These are phyloP conservation scores for Metschnikowia borealis DNA, from an alignment of 805 yeast genomes.

Conservation along the genomic window DNA sequence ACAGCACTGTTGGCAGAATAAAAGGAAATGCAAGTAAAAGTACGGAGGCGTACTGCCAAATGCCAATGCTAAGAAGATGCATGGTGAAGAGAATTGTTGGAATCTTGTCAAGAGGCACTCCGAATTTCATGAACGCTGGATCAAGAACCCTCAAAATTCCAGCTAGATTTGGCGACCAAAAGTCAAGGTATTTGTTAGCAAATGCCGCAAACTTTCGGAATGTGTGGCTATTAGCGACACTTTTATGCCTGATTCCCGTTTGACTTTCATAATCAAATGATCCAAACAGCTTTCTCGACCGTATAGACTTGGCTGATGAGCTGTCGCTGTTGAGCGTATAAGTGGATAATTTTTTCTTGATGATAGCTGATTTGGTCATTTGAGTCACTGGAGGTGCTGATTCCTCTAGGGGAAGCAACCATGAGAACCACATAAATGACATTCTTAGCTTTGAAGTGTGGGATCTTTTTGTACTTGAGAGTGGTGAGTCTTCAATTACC, in stretches of 20 bases:
- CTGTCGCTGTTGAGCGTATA: constrained; percentile 19
- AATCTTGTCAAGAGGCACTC: constrained; percentile 9
- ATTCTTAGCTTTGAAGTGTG: neutral
- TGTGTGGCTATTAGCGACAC: constrained; percentile 19
- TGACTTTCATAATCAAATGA: constrained; percentile 18
- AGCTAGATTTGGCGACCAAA: constrained; percentile 6
- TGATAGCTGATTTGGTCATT: constrained; percentile 6
- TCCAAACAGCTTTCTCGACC: constrained; percentile 10
- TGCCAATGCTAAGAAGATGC: constrained; percentile 4
- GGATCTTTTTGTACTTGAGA: neutral
- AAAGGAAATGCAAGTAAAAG: constrained; percentile 11
- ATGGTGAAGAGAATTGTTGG: constrained; percentile 9
- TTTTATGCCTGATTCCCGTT: constrained; percentile 3
- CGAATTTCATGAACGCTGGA: constrained; percentile 16
- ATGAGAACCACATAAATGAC: constrained; percentile 2
- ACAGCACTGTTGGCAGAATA: neutral
- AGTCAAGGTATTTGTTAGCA: constrained; percentile 16
- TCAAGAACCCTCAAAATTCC: constrained; percentile 8
- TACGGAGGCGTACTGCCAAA: constrained; percentile 14
- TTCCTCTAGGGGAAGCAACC: constrained; percentile 5
- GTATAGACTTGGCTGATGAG: constrained; percentile 9
- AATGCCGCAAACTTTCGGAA: constrained; percentile 21
- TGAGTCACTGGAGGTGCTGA: neutral
- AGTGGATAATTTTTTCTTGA: constrained; percentile 19
- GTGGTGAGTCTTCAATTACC: neutral